Evolutionary conservation across 148 eudicot species (phyloP).

Genomic region (Spergularia bocconei): DNA sequence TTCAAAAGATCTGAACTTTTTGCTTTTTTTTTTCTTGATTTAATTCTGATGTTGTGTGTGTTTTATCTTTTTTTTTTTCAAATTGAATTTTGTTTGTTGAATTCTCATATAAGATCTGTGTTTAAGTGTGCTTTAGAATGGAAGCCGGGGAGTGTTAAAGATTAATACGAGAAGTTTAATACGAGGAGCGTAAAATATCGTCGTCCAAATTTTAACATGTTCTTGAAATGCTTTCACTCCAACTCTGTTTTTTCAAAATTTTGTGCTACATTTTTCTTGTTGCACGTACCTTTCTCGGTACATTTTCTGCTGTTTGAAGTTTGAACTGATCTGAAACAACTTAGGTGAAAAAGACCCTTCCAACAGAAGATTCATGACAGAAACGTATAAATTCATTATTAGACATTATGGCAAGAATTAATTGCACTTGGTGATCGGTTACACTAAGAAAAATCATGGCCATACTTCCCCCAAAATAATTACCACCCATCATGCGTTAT

Average conservation of each 20-base stretch:
- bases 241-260: neutral
- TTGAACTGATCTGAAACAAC: conserved; percentile 2
- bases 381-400: neutral
- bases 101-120: too few species aligned
- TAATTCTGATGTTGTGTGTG: neutral
- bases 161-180: too few species aligned
- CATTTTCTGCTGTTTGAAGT: neutral
- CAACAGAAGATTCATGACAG: neutral
- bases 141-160: too few species aligned
- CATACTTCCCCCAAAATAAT: neutral
- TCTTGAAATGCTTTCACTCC: neutral
- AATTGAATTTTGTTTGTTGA: neutral
- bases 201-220: neutral
- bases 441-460: neutral
- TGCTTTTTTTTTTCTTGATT: neutral
- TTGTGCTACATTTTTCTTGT: neutral
- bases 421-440: conserved; percentile 7
- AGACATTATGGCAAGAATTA: neutral
- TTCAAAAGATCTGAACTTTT: neutral
- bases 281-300: neutral
- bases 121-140: too few species aligned
- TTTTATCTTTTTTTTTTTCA: neutral
- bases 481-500: conserved; percentile 10
- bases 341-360: neutral
- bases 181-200: too few species aligned